Evolutionary conservation across 2,329 filamentous ascomycete species (phyloP).

Genomic region (Sporothrix phasma): DNA sequence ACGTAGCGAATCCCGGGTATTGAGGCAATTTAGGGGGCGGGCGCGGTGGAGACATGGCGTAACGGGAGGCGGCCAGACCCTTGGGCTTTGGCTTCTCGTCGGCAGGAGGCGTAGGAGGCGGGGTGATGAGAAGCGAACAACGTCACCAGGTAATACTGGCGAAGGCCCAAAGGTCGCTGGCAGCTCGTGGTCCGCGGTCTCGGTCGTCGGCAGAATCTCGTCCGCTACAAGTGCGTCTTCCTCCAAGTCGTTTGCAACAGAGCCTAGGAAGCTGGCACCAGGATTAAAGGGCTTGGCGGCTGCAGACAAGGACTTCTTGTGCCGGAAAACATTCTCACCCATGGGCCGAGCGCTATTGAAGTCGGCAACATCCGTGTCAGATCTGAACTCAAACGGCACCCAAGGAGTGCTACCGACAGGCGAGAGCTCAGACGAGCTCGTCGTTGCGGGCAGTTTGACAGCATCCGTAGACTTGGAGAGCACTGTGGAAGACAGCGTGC

Average conservation of each 20-base stretch:
- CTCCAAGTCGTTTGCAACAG: constrained; percentile 21
- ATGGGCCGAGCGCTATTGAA: constrained; percentile 45
- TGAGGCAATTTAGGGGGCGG: constrained; percentile 35
- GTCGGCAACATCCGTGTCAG: constrained; percentile 35
- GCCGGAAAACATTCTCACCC: constrained; percentile 33
- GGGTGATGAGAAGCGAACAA: constrained; percentile 15
- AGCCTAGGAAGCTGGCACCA: constrained; percentile 25
- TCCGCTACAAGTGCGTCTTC: constrained; percentile 13
- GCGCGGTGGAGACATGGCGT: constrained; percentile 27
- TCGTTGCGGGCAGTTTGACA: constrained; percentile 36
- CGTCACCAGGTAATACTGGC: neutral
- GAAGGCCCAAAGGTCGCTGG: constrained; percentile 8
- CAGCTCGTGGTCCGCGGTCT: constrained; percentile 17
- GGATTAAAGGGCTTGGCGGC: constrained; percentile 59
- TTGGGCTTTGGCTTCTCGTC: constrained; percentile 25
- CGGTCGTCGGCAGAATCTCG: constrained; percentile 12
- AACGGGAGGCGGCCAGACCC: constrained; percentile 39
- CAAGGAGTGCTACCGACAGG: constrained; percentile 42
- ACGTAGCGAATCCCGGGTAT: constrained; percentile 37
- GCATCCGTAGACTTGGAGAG: constrained; percentile 44
- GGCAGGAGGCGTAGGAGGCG: constrained; percentile 21
- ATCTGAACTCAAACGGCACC: constrained; percentile 53
- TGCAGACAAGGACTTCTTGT: constrained; percentile 56
- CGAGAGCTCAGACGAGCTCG: constrained; percentile 44
- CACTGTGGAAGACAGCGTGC: constrained; percentile 43